Evolutionary conservation across 148 eudicot species (phyloP).

Genomic region (Arctostaphylos glauca): DNA sequence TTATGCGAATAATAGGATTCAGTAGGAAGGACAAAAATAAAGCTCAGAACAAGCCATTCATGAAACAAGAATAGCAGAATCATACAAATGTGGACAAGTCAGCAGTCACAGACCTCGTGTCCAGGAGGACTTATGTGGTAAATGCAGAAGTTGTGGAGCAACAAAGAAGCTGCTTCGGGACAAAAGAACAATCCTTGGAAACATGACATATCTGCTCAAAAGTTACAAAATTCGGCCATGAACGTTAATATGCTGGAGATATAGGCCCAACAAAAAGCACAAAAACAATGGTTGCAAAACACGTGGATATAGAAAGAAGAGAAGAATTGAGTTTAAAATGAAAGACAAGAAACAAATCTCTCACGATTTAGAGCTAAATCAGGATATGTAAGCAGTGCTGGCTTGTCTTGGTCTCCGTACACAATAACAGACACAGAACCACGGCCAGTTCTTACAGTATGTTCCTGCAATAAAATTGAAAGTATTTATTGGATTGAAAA

Average conservation of each 20-base stretch:
- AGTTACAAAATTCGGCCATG: background rate
- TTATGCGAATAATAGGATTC: slow-evolving; percentile 43
- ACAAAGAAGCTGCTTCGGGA: slow-evolving; percentile 61
- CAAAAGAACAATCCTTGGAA: slow-evolving; percentile 67
- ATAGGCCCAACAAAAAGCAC: slow-evolving; percentile 3
- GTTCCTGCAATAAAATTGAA: slow-evolving; percentile 57
- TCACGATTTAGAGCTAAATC: slow-evolving; percentile 97
- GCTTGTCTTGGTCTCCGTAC: slow-evolving; percentile 93
- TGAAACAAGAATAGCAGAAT: background rate
- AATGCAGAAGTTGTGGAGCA: slow-evolving; percentile 61
- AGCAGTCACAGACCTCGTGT: slow-evolving; percentile 50
- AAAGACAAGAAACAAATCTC: slow-evolving; percentile 18
- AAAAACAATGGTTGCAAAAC: background rate
- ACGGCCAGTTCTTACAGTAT: slow-evolving; percentile 61
- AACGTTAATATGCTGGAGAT: background rate
- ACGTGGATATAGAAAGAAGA: background rate
- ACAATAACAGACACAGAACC: slow-evolving; percentile 92
- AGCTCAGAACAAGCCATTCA: slow-evolving; percentile 1
- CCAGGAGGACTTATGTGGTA: slow-evolving; percentile 69
- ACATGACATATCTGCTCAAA: slow-evolving; percentile 52
- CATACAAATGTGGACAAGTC: slow-evolving; percentile 4
- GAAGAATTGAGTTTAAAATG: background rate
- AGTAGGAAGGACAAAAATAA: slow-evolving; percentile 3
- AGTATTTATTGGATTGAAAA: background rate
- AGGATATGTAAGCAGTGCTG: slow-evolving; percentile 91